Conservation (phyloP, 176 grass and related monocot species). For the Paspalum vaginatum region DNA sequence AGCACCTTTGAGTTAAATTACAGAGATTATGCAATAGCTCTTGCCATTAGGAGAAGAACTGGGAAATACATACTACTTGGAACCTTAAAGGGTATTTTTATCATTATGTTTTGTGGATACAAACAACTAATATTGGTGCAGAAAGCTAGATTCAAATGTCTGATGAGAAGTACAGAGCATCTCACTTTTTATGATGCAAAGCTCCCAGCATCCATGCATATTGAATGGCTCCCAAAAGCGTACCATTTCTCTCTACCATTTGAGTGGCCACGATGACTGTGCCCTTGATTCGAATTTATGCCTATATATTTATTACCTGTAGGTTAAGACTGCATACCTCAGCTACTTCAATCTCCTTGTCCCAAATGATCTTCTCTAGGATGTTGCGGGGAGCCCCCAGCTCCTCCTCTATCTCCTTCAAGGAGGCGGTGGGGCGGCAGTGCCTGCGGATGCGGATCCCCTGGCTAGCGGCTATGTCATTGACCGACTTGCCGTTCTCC, state of each 20-base stretch:
- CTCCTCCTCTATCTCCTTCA: slow-evolving; percentile 38
- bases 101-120: not conserved
- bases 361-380: slow-evolving; percentile 93
- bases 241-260: not conserved
- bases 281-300: not conserved
- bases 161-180: not conserved
- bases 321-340: slow-evolving; percentile 44
- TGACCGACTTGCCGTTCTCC: slow-evolving; percentile 61
- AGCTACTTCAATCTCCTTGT: slow-evolving; percentile 83
- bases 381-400: slow-evolving; percentile 66
- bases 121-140: not conserved
- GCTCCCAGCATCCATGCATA: not conserved
- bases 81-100: not conserved
- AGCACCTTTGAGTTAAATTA: not conserved
- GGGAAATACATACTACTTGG: not conserved
- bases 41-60: slow-evolving; percentile 9
- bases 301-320: not conserved
- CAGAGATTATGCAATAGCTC: not conserved
- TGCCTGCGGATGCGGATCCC: slow-evolving; percentile 81
- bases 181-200: not conserved
- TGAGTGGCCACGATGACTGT: not conserved
- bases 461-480: slow-evolving; percentile 63
- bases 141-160: not conserved
- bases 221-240: not conserved
- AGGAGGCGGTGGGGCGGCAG: slow-evolving; percentile 25